Evolutionary conservation across 2,329 filamentous ascomycete genomes (phyloP).

Genomic region (Orbilia oligospora): DNA sequence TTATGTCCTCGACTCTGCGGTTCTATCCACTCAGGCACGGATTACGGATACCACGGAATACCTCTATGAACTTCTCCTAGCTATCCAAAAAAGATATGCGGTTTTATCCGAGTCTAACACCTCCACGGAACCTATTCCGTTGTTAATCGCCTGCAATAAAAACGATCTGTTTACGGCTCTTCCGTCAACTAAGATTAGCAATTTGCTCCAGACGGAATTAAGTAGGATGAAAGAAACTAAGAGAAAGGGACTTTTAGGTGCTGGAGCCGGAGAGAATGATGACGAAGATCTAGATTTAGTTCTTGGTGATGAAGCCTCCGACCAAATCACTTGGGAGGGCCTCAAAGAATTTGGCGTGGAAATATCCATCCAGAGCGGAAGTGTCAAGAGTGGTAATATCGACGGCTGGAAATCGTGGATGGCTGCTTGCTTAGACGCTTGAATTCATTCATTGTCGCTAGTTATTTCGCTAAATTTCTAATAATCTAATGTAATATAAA

Average conservation of each 20-base stretch:
- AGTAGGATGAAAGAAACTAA: slow-evolving; percentile 81
- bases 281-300: slow-evolving; percentile 83
- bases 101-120: slow-evolving; percentile 73
- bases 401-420: slow-evolving; percentile 55
- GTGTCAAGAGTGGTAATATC: slow-evolving; percentile 38
- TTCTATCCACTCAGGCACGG: slow-evolving; percentile 67
- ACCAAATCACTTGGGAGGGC: slow-evolving; percentile 48
- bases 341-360: slow-evolving; percentile 51
- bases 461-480: slow-evolving; percentile 16
- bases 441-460: slow-evolving; percentile 14
- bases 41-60: slow-evolving; percentile 81
- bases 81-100: slow-evolving; percentile 79
- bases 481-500: slow-evolving; percentile 37
- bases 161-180: slow-evolving; percentile 94
- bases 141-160: slow-evolving; percentile 94
- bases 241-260: slow-evolving; percentile 85
- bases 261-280: slow-evolving; percentile 78
- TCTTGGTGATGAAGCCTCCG: slow-evolving; percentile 75
- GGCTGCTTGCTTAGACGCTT: slow-evolving; percentile 40
- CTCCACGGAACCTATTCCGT: slow-evolving; percentile 72
- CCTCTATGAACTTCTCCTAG: slow-evolving; percentile 88
- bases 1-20: slow-evolving; percentile 87
- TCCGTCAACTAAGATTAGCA: slow-evolving; percentile 81
- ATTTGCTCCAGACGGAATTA: slow-evolving; percentile 83
- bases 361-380: slow-evolving; percentile 51